Conservation (phyloP, 495 filamentous ascomycete species). For the Penicillium bialowiezense region DNA sequence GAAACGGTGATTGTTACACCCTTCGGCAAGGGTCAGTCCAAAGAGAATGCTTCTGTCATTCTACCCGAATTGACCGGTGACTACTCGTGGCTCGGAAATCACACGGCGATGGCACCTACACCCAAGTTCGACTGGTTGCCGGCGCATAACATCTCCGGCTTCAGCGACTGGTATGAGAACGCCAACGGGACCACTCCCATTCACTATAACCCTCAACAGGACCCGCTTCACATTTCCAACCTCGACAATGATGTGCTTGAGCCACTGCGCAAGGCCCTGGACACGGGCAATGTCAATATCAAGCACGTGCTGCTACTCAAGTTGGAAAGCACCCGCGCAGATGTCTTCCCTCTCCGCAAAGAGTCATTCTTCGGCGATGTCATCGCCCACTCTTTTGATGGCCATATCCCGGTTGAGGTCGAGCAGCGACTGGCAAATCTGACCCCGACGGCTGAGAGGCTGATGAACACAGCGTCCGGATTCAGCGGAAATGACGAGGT, state of each 20-base stretch:
- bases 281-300: conserved; percentile 25
- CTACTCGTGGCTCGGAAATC: conserved; percentile 23
- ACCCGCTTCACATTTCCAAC: conserved; percentile 42
- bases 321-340: conserved; percentile 42
- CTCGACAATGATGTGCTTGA: conserved; percentile 31
- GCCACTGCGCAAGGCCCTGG: conserved; percentile 26
- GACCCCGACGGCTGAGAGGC: conserved; percentile 31
- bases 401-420: conserved; percentile 22
- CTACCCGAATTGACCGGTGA: conserved; percentile 15
- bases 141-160: conserved; percentile 15
- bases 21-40: conserved; percentile 11
- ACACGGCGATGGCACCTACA: conserved; percentile 18
- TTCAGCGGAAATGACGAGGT: conserved; percentile 11
- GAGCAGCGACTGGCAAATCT: conserved; percentile 29
- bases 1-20: conserved; percentile 20
- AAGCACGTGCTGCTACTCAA: conserved; percentile 40
- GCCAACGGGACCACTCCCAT: conserved; percentile 1
- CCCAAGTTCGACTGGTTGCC: conserved; percentile 25
- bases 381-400: conserved; percentile 26
- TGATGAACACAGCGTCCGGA: conserved; percentile 28
- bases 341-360: conserved; percentile 43
- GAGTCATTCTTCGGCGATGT: conserved; percentile 20
- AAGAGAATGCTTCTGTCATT: conserved; percentile 6
- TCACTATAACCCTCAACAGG: conserved; percentile 35
- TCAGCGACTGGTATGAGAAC: conserved; percentile 25